Evolutionary conservation across 306 rosid genomes (phyloP), one percentile per base, ranked within the genome.

Genomic region (Astragalus glycyphyllos): DNA sequence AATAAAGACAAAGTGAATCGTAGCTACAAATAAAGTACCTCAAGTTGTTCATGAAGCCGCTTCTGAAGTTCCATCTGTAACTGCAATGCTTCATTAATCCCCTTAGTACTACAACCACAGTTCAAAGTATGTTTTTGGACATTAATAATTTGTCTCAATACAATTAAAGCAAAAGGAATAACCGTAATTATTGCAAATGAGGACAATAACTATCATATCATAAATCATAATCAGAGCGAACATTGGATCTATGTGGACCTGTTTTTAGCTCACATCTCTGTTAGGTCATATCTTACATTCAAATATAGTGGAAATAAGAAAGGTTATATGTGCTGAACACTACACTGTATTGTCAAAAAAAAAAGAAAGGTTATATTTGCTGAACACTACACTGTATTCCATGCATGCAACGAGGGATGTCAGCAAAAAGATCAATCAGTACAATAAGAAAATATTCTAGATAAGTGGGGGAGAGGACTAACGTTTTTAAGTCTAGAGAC

Each of bases 21-120:
- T 9, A 40, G 32, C 57, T 8, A 60, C 72, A 35, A 59, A 50
- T 45, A 23, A 13, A 76, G 80, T 74, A 94, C 99, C 97, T 94
- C 99, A 15, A 94, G 97, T 80, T 91, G 99, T 67, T 94, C 99
- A 47, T 94, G 99, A 69, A 94, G 99, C 75, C 88, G 88, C 87
- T 94, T 94, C 86, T 91, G 99, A 80, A 94, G 95, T 75, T 94
- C 99, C 86, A 94, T 89, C 79, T 94, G 99, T 81, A 94, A 78
- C 51, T 88, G 86, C 87, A 94, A 82, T 26, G 99, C 91, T 77
- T 91, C 99, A 7, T 95, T 89, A 66, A 94, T 87, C 51, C 92
- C 99, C 77, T 80, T 66, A 74, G 87, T 82, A 87, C 99, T 89
- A 81, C 40, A 29, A 69, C 46, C 37, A 66, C 57, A 67, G 34